Conservation (phyloP, 202 grass and related monocot genomes). For the Setaria italica region DNA sequence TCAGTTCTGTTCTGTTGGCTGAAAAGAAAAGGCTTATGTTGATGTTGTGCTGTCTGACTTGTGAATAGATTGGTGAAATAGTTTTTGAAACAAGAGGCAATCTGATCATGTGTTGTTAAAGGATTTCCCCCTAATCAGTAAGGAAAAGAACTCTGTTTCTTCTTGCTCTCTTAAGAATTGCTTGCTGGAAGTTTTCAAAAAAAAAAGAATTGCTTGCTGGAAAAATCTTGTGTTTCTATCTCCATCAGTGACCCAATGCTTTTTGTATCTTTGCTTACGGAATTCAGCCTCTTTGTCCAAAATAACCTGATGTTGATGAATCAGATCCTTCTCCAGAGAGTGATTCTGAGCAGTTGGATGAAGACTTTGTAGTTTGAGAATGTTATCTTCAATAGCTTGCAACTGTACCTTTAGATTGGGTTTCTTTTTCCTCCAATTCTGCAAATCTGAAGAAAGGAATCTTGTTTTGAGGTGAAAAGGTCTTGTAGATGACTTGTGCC, state of each 20-base stretch:
- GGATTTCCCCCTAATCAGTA: too few relatives aligned
- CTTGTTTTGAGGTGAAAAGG: not conserved
- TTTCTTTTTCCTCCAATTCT: not conserved
- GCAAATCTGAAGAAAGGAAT: not conserved
- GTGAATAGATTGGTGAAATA: too few relatives aligned
- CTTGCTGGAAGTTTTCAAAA: not conserved
- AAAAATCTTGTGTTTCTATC: not conserved
- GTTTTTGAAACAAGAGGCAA: too few relatives aligned
- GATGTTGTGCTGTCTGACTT: too few relatives aligned
- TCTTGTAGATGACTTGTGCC: fast-evolving
- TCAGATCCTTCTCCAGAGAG: fast-evolving
- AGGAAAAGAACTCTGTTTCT: not conserved
- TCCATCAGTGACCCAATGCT: not conserved
- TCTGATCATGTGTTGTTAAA: too few relatives aligned
- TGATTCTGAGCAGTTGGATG: too few relatives aligned
- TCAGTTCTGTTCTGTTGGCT: too few relatives aligned
- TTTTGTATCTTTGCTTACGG: not conserved
- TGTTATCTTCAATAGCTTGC: too few relatives aligned
- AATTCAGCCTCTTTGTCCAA: not conserved
- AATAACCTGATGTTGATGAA: not conserved
- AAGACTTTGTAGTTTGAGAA: too few relatives aligned
- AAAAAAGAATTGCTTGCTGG: not conserved
- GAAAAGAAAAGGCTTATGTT: too few relatives aligned
- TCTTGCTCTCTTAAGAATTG: not conserved
- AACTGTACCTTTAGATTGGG: too few relatives aligned